phyloP scores from a whole-genome alignment of 192 early-diverging fungal genomes.

The Backusella tarrabulga region DNA sequence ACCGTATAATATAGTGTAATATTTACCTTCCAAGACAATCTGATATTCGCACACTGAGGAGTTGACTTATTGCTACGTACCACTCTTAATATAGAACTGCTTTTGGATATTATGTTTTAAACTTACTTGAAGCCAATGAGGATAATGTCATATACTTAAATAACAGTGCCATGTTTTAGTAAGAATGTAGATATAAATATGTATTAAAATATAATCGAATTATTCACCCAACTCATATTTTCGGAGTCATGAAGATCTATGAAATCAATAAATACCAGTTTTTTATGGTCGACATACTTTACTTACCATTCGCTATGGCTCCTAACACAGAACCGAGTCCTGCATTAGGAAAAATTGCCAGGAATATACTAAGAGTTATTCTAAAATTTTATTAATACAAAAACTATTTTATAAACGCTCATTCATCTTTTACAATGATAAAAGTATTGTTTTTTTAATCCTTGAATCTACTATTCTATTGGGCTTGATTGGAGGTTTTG shows the following conservation, averaged over 20 bases:
- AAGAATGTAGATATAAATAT: neutral
- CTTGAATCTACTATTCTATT: neutral
- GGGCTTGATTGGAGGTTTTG: neutral
- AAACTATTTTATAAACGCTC: neutral
- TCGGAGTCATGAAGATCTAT: neutral
- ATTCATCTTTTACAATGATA: neutral
- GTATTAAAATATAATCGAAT: neutral
- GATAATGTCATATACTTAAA: neutral
- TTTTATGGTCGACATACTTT: neutral
- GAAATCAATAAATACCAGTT: neutral
- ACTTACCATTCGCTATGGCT: neutral
- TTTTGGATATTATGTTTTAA: neutral
- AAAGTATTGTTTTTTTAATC: neutral
- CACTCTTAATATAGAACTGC: neutral
- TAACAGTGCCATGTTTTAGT: neutral
- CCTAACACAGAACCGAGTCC: neutral
- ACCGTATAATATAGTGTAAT: neutral
- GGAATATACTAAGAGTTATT: neutral
- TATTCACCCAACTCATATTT: neutral
- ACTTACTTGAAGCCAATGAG: neutral
- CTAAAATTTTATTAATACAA: neutral
- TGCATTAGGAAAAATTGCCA: neutral
- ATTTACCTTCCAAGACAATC: neutral
- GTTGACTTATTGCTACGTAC: neutral
- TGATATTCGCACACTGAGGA: neutral